Evolutionary conservation across 208 protist genomes (phyloP), one percentile per base, ranked within the genome.

Genomic region (Leishmania tarentolae): DNA sequence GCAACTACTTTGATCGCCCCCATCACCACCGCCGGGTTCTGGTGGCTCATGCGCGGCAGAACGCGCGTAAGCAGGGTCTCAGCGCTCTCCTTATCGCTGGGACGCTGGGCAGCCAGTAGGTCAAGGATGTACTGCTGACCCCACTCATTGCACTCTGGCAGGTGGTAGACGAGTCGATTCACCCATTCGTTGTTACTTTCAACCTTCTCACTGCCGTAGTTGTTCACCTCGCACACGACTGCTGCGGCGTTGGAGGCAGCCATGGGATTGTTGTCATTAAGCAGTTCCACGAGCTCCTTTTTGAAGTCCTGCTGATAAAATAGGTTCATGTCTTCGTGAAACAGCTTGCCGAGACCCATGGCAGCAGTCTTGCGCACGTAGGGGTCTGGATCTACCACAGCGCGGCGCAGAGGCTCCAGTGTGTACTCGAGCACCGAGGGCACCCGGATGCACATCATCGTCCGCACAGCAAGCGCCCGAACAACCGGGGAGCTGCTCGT

Each of bases 281-380:
- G 88, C 40, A 99, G 84, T 65, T 94, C 92, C n/a, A 96, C 63
- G 24, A 99, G 84, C 46, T 94, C 90, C 44, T 92, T 91, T 37
- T 95, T 72, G 81, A 99, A 99, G 40, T 94, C 95, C 76, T 99
- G 96, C 65, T 99, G 94, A 75, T 97, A 93, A 69, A 99, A 99
- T 28, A 99, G 70, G 56, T 99, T 90, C 78, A 98, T 95, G 83
- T 98, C 97, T 68, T 99, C 94, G 84, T 99, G 99, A 86, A 99
- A 99, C 17, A 99, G 83, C 87, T 99, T 99, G 24, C 98, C 98
- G 47, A 99, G 93, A 83, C 98, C 99, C 59, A 99, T 95, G 31
- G 98, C 99, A 5, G 99, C 99, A 1, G 99, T 99, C 88, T 99
- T 99, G 76, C 99, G 95, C 5, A 99, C 99, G 87, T 99, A 99